Evolutionary conservation across 495 filamentous ascomycete genomes (phyloP).

Genomic region (Penicillium bovifimosum): DNA sequence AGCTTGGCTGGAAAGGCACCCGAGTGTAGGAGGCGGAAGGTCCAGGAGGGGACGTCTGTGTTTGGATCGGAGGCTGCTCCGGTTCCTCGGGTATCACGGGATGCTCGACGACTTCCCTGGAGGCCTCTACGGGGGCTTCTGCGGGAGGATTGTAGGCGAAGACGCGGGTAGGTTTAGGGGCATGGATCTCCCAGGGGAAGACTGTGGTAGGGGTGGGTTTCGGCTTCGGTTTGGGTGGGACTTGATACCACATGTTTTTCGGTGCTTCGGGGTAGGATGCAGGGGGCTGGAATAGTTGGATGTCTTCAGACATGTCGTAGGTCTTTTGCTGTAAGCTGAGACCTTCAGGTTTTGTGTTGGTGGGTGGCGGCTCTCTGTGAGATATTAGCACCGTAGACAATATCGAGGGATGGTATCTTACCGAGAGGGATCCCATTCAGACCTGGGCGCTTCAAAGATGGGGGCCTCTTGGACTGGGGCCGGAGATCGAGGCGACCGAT

Average conservation of each 20-base stretch:
- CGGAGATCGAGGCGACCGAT: constrained; percentile 33
- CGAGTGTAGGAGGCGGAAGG: constrained; percentile 11
- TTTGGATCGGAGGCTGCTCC: neutral
- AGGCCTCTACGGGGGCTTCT: neutral
- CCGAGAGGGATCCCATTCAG: constrained; percentile 65
- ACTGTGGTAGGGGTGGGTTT: constrained; percentile 57
- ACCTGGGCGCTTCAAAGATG: constrained; percentile 46
- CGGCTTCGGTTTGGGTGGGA: constrained; percentile 56
- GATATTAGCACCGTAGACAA: constrained; percentile 16
- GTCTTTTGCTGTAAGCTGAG: constrained; percentile 62
- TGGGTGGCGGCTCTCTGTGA: constrained; percentile 65
- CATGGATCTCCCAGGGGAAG: constrained; percentile 79
- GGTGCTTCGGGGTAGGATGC: constrained; percentile 73
- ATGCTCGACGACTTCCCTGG: no score
- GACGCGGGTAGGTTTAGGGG: constrained; percentile 62
- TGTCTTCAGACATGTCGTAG: constrained; percentile 72
- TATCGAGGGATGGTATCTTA: constrained; percentile 26
- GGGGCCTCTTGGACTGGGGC: constrained; percentile 35
- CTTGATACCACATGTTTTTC: constrained; percentile 76
- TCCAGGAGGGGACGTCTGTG: constrained; percentile 10
- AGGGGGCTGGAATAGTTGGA: constrained; percentile 67
- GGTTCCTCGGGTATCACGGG: neutral
- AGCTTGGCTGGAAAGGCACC: constrained; percentile 31
- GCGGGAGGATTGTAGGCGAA: constrained; percentile 54
- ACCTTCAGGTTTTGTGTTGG: constrained; percentile 71